Evolutionary conservation across 2,329 filamentous ascomycete species (phyloP).

Genomic region (Leptographium procerum): DNA sequence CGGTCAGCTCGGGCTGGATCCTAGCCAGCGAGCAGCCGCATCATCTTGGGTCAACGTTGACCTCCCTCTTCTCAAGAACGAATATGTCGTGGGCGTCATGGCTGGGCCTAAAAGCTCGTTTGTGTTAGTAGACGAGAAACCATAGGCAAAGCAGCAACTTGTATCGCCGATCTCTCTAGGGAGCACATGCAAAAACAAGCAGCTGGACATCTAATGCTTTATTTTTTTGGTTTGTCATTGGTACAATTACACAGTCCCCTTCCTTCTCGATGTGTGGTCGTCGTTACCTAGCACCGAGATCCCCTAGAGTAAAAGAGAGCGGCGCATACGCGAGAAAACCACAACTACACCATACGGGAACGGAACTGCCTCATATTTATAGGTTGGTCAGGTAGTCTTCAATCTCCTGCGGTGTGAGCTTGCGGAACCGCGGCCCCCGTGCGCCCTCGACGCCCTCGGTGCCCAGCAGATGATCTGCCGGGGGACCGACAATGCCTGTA

Average conservation of each 20-base stretch:
- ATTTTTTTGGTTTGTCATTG: constrained; percentile 5
- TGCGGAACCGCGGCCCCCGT: constrained; percentile 78
- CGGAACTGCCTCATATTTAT: constrained; percentile 35
- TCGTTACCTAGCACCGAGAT: background rate
- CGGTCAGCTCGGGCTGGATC: constrained; percentile 45
- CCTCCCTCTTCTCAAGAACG: constrained; percentile 16
- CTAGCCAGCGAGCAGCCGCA: constrained; percentile 4
- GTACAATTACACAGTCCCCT: constrained; percentile 12
- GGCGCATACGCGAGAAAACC: constrained; percentile 3
- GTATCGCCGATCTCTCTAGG: background rate
- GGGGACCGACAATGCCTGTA: constrained; percentile 83
- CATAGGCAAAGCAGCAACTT: background rate
- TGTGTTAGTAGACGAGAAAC: constrained; percentile 20
- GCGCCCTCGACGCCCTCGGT: constrained; percentile 82
- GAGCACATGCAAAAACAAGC: background rate
- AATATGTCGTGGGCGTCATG: constrained; percentile 28
- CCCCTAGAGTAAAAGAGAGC: background rate
- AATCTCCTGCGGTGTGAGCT: constrained; percentile 94
- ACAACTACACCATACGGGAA: background rate
- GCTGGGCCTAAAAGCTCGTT: constrained; percentile 41
- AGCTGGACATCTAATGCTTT: constrained; percentile 8
- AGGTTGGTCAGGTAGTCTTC: constrained; percentile 99
- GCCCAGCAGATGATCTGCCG: constrained; percentile 84
- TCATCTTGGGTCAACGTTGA: constrained; percentile 23
- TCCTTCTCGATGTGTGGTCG: background rate